These are phyloP conservation scores for Fusarium temperatum DNA, from an alignment of 2,329 filamentous ascomycete genomes.

Conservation along the genomic window DNA sequence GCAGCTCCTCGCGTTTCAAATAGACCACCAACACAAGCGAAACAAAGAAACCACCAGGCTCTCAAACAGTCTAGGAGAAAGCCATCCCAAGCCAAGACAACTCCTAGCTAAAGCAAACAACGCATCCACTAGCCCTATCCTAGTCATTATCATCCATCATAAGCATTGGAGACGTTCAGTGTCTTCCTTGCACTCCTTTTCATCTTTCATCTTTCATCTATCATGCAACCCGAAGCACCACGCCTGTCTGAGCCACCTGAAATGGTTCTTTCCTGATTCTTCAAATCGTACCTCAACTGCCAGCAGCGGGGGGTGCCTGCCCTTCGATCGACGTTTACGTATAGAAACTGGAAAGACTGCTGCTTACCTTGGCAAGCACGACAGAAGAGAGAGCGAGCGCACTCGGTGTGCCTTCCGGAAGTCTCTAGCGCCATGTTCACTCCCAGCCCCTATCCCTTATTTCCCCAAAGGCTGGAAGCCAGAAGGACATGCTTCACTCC, in stretches of 20 bases:
- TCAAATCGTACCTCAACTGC: neutral
- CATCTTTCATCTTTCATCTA: neutral
- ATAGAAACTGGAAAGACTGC: neutral
- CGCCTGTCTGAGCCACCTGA: neutral
- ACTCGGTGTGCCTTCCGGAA: neutral
- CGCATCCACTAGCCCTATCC: neutral
- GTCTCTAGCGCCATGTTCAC: neutral
- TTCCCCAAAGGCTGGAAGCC: neutral
- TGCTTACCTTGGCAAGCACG: neutral
- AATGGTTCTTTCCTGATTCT: neutral
- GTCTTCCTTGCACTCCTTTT: neutral
- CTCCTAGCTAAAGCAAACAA: neutral
- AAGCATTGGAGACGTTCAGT: neutral
- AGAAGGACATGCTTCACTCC: neutral
- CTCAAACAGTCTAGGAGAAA: slow-evolving; percentile 10
- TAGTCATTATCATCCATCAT: neutral
- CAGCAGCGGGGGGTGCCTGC: neutral
- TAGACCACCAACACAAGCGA: neutral
- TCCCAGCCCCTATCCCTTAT: neutral
- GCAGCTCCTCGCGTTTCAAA: slow-evolving; percentile 4
- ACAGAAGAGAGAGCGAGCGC: neutral
- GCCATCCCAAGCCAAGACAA: neutral
- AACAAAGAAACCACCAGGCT: neutral
- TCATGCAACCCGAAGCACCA: slow-evolving; percentile 1
- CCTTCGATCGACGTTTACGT: slow-evolving; percentile 1